Percentiles rank a stretch among this genome's conserved stretches.
Conservation (phyloP, 2,329 filamentous ascomycete genomes). For the Pseudogymnoascus sp. region DNA sequence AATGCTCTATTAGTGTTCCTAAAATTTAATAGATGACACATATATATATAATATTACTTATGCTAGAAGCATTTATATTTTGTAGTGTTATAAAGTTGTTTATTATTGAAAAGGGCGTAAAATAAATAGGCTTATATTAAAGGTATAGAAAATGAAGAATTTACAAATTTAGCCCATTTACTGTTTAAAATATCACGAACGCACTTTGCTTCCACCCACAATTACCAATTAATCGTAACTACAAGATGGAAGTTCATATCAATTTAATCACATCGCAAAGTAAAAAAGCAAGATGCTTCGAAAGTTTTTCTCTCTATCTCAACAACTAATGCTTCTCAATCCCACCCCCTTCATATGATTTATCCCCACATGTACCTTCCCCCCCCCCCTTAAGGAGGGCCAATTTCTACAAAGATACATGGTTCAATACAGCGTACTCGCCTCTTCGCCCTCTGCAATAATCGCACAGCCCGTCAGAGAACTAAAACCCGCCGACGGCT, state of each 20-base stretch:
- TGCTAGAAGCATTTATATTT: no score
- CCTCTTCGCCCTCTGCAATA: neutral
- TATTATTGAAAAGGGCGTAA: no score
- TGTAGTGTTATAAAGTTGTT: no score
- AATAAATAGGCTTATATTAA: no score
- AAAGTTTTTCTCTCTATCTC: neutral
- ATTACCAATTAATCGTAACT: no score
- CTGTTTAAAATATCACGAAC: no score
- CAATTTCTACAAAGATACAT: constrained; percentile 5
- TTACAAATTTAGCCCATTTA: no score
- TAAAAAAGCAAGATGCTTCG: neutral
- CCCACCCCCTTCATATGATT: neutral
- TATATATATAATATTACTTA: no score
- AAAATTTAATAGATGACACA: no score
- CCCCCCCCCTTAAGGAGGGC: neutral
- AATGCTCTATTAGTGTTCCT: no score
- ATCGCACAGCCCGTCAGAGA: constrained; percentile 4
- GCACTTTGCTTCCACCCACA: no score
- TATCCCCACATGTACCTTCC: constrained; percentile 1
- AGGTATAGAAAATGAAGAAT: no score
- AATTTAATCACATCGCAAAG: neutral
- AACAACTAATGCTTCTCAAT: constrained; percentile 7
- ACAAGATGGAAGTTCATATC: neutral
- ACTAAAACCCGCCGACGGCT: neutral
- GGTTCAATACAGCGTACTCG: constrained; percentile 1